Evolutionary conservation across 225 moss, liverwort and hornwort genomes (phyloP).

Genomic region (Pleurozium schreberi): DNA sequence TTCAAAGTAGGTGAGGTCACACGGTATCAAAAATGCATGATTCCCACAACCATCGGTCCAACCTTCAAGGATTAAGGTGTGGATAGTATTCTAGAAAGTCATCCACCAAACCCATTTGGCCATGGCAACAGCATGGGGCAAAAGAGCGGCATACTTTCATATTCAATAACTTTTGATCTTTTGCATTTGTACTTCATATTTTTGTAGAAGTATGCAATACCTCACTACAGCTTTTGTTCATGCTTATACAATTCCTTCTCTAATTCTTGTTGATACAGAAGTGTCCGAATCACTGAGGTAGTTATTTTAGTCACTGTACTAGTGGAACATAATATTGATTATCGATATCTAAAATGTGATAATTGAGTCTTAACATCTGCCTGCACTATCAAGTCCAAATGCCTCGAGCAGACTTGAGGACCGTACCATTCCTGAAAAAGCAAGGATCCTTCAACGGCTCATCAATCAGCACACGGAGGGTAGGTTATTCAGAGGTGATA

Average conservation of each 20-base stretch:
- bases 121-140: rapidly evolving
- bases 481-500: background rate
- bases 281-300: too few relatives aligned
- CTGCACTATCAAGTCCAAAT: background rate
- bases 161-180: background rate
- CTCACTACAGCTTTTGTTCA: too few relatives aligned
- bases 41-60: too few relatives aligned
- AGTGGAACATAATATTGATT: background rate
- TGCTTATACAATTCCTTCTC: background rate
- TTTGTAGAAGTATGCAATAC: too few relatives aligned
- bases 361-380: background rate
- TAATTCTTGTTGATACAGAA: background rate
- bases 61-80: too few relatives aligned
- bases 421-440: background rate
- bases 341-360: too few relatives aligned
- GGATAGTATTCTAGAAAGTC: background rate
- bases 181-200: background rate
- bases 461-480: background rate
- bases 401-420: background rate
- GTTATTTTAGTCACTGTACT: background rate
- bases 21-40: too few relatives aligned
- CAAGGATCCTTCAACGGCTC: background rate
- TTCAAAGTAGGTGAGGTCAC: too few relatives aligned
- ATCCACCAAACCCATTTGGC: rapidly evolving
- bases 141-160: background rate